phyloP scores from a whole-genome alignment of 768 basidiomycete genomes.

The Daedaleopsis nitida region DNA sequence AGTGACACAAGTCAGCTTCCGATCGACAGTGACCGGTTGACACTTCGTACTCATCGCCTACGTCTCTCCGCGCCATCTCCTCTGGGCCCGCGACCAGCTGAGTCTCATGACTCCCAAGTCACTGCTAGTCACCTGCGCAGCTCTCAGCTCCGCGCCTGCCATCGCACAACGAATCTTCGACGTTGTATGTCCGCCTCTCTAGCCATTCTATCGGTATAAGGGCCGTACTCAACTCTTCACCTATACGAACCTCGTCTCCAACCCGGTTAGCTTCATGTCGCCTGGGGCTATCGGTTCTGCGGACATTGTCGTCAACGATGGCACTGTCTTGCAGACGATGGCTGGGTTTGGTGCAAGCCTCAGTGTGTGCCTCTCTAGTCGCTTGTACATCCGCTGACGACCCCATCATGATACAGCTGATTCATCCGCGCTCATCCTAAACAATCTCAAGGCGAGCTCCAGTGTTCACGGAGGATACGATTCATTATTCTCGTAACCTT shows the following conservation, averaged over 20 bases:
- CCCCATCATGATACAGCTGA: constrained; percentile 50
- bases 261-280: constrained; percentile 56
- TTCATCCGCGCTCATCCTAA: constrained; percentile 63
- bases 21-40: too few species aligned
- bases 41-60: background rate
- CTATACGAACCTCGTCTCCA: constrained; percentile 42
- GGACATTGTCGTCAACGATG: constrained; percentile 64
- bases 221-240: constrained; percentile 52
- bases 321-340: constrained; percentile 57
- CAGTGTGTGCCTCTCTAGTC: constrained; percentile 41
- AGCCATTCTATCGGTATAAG: too few species aligned
- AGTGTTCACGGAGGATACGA: background rate
- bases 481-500: too few species aligned
- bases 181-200: constrained; percentile 25
- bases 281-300: constrained; percentile 60
- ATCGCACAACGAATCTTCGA: constrained; percentile 35
- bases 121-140: constrained; percentile 7
- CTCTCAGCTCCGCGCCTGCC: constrained; percentile 11
- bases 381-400: too few species aligned
- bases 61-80: background rate
- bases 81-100: too few species aligned
- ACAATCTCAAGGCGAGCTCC: constrained; percentile 59
- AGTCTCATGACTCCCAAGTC: background rate
- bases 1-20: too few species aligned
- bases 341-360: constrained; percentile 68